These are phyloP conservation scores for Pinus taeda DNA, from an alignment of 75 land plant genomes.

Conservation along the genomic window DNA sequence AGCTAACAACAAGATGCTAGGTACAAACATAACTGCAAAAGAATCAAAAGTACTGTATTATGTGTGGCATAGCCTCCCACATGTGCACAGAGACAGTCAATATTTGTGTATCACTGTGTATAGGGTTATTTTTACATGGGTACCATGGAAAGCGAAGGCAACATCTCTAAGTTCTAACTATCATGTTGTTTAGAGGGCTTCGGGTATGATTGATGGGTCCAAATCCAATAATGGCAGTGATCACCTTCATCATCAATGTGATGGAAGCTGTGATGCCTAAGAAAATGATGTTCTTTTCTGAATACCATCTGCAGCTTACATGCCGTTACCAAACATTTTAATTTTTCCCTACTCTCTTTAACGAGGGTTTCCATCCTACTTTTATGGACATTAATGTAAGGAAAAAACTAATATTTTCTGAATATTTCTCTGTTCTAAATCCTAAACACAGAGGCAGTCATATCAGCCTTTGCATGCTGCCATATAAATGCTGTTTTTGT, in stretches of 20 bases:
- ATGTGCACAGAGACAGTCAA: constrained; percentile 1
- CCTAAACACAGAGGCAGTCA: neutral
- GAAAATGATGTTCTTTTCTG: neutral
- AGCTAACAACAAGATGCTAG: neutral
- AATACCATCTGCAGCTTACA: neutral
- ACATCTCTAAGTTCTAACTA: neutral
- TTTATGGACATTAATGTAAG: neutral
- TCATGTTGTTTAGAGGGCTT: neutral
- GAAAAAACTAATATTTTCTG: neutral
- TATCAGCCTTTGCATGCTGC: neutral
- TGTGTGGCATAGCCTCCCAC: neutral
- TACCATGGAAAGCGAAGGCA: neutral
- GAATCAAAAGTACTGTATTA: neutral
- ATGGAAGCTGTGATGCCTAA: neutral
- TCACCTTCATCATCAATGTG: neutral
- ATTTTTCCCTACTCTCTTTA: neutral
- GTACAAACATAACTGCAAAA: neutral
- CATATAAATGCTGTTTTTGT: neutral
- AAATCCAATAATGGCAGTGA: neutral
- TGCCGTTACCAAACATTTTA: neutral
- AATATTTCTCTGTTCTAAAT: neutral
- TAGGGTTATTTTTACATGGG: neutral
- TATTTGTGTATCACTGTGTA: neutral
- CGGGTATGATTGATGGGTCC: neutral
- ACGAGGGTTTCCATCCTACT: neutral